Evolutionary conservation across 805 yeast species (phyloP).

Genomic region (Candida taoyuanica): DNA sequence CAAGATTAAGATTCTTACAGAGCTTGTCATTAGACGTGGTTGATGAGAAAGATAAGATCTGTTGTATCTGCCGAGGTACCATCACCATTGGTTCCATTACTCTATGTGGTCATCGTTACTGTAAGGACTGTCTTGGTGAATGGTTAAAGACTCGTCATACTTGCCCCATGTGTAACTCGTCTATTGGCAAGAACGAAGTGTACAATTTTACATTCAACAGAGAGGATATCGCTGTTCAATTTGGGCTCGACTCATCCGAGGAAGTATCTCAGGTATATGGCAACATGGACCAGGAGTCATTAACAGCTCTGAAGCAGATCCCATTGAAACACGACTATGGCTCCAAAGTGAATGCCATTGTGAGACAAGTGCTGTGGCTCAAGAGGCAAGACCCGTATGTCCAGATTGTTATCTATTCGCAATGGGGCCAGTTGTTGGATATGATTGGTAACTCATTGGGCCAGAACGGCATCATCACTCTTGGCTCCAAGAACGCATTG

Average conservation of each 20-base stretch:
- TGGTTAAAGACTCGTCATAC: conserved; percentile 58
- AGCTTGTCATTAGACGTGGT: not conserved
- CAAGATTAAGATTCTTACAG: conserved; percentile 44
- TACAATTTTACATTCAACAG: conserved; percentile 65
- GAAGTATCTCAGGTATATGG: conserved; percentile 21
- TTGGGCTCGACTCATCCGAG: conserved; percentile 27
- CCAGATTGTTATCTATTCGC: conserved; percentile 86
- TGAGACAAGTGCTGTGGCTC: conserved; percentile 65
- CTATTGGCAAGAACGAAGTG: conserved; percentile 45
- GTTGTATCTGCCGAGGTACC: conserved; percentile 73
- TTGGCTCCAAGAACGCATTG: conserved; percentile 43
- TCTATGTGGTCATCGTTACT: conserved; percentile 89
- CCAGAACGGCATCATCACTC: conserved; percentile 49
- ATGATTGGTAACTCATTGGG: conserved; percentile 63
- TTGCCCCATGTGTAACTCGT: conserved; percentile 82
- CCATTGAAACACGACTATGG: conserved; percentile 56
- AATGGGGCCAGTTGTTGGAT: conserved; percentile 73
- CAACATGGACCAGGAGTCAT: conserved; percentile 36
- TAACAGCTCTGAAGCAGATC: conserved; percentile 44
- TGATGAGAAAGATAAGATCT: conserved; percentile 37
- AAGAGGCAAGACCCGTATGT: conserved; percentile 42
- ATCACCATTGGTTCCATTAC: conserved; percentile 77
- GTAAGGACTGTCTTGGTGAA: conserved; percentile 69
- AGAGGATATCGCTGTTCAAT: conserved; percentile 45
- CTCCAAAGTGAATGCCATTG: conserved; percentile 79